Percentiles rank a stretch among this genome's conserved stretches.
These are phyloP conservation scores for Ceratocystis eucalypticola DNA, from an alignment of 2,329 filamentous ascomycete genomes.

Conservation along the genomic window DNA sequence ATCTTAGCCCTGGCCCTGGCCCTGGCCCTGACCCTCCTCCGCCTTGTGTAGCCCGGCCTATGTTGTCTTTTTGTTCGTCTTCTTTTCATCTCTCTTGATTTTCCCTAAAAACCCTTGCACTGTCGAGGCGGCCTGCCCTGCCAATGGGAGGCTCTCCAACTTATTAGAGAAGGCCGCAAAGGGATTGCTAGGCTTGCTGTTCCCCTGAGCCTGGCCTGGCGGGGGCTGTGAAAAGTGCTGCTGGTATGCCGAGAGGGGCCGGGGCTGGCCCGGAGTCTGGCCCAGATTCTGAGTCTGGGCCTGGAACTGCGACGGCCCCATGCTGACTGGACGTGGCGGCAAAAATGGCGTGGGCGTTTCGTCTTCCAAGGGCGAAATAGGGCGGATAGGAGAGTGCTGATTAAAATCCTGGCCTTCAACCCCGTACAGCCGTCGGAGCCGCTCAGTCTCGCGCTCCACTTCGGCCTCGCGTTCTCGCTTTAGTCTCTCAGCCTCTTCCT, in stretches of 20 bases:
- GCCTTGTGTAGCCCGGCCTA: slow-evolving; percentile 26
- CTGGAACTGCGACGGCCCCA: slow-evolving; percentile 1
- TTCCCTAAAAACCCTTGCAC: slow-evolving; percentile 33
- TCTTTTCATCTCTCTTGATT: slow-evolving; percentile 29
- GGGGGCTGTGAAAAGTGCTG: slow-evolving; percentile 22
- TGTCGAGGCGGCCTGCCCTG: slow-evolving; percentile 29
- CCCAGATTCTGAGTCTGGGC: slow-evolving; percentile 11
- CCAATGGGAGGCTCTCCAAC: slow-evolving; percentile 10
- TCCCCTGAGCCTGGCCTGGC: slow-evolving; percentile 13
- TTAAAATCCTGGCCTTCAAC: slow-evolving; percentile 32
- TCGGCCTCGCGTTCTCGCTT: slow-evolving; percentile 54
- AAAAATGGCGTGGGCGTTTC: slow-evolving; percentile 18
- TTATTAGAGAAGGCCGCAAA: background rate
- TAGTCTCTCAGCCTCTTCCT: slow-evolving; percentile 32
- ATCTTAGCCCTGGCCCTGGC: background rate
- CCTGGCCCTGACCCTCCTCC: slow-evolving; percentile 23
- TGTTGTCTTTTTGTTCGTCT: slow-evolving; percentile 35
- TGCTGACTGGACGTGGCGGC: slow-evolving; percentile 36
- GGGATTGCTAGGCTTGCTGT: background rate
- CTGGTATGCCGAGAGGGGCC: slow-evolving; percentile 24
- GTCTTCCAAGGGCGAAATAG: slow-evolving; percentile 21
- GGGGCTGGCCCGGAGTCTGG: slow-evolving; percentile 19
- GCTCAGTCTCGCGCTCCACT: slow-evolving; percentile 69
- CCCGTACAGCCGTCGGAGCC: slow-evolving; percentile 57
- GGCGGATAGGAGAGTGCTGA: slow-evolving; percentile 22